These are phyloP conservation scores for Eudorina sp. DNA, from an alignment of 139 green algal species.

Conservation along the genomic window DNA sequence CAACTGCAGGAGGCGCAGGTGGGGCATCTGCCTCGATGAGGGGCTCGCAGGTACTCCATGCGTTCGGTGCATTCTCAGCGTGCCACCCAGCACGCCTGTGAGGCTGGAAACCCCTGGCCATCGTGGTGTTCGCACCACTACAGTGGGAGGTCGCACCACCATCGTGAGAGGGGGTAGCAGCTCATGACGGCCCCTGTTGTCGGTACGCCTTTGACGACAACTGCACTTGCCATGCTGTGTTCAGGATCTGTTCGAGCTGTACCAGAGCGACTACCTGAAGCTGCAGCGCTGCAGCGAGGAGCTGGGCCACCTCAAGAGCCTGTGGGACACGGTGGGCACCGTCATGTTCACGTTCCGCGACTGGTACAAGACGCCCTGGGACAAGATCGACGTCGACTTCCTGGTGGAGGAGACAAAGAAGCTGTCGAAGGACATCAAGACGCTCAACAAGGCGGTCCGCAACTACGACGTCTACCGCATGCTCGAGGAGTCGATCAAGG, in stretches of 20 bases:
- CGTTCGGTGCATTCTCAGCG: no score
- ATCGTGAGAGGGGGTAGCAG: no score
- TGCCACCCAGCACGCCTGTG: no score
- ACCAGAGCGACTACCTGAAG: constrained; percentile 82
- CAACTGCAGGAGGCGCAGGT: constrained; percentile 88
- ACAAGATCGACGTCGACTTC: constrained; percentile 79
- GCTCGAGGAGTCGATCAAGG: constrained; percentile 81
- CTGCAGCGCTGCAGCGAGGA: constrained; percentile 90
- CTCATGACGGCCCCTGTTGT: no score
- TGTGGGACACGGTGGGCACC: constrained; percentile 86
- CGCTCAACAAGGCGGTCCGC: constrained; percentile 72
- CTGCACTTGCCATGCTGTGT: no score
- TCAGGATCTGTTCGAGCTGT: constrained; percentile 90
- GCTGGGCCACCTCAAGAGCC: constrained; percentile 84
- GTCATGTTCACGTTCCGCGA: constrained; percentile 88
- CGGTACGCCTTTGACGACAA: no score
- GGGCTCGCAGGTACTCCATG: neutral
- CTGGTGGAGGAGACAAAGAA: constrained; percentile 91
- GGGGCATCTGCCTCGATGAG: neutral
- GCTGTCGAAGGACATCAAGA: constrained; percentile 88
- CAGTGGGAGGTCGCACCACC: no score
- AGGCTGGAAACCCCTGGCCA: no score
- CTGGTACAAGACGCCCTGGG: constrained; percentile 85
- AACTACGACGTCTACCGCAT: constrained; percentile 83
- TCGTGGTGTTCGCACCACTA: no score